Conservation (phyloP, 164 flowering plant species). For the Umbellularia californica region DNA sequence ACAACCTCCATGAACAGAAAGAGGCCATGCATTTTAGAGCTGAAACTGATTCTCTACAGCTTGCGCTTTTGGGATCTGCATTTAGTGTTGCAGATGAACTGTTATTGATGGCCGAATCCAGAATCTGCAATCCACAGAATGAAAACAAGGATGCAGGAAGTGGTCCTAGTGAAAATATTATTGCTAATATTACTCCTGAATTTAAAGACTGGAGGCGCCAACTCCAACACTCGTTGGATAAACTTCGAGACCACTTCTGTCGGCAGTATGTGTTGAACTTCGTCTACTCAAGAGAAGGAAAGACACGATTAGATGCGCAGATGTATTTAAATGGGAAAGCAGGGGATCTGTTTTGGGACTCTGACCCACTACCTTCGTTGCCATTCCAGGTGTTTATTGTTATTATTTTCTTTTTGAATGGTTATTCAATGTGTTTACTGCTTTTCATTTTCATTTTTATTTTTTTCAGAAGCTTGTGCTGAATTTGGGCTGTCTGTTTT, state of each 20-base stretch:
- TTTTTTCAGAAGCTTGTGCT: background rate
- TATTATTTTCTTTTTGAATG: background rate
- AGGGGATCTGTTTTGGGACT: conserved; percentile 52
- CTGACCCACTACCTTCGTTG: conserved; percentile 81
- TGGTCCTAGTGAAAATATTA: conserved; percentile 36
- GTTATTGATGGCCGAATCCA: conserved; percentile 54
- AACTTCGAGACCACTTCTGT: conserved; percentile 88
- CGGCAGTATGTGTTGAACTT: conserved; percentile 87
- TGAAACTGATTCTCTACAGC: conserved; percentile 96
- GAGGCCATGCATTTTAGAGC: conserved; percentile 57
- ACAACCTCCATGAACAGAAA: conserved; percentile 60
- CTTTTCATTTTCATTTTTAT: no score
- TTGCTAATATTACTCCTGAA: conserved; percentile 39
- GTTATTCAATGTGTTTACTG: background rate
- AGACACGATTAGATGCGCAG: conserved; percentile 65
- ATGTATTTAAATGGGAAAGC: conserved; percentile 64
- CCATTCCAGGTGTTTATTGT: conserved; percentile 79
- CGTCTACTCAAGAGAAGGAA: conserved; percentile 86
- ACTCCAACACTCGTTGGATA: conserved; percentile 80
- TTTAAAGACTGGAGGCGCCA: conserved; percentile 92
- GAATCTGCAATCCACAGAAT: conserved; percentile 44
- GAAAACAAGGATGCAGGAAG: conserved; percentile 39
- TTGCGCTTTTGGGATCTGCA: conserved; percentile 85
- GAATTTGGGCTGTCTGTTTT: background rate
- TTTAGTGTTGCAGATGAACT: conserved; percentile 81